Conservation (phyloP, 257 asterid genomes). For the Solanum sejunctum region DNA sequence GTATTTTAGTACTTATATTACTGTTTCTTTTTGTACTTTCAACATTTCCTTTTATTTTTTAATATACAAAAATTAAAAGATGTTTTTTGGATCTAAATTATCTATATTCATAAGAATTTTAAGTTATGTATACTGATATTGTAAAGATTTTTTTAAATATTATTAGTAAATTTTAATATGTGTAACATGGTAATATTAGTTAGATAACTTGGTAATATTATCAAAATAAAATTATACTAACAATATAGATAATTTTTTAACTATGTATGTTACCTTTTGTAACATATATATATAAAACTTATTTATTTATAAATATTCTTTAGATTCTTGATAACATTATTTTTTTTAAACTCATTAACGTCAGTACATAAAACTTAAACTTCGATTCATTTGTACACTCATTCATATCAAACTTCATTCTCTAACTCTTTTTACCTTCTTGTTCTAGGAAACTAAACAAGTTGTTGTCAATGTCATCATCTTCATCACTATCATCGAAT, state of each 20-base stretch:
- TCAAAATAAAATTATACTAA: not conserved
- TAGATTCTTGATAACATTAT: too few relatives aligned
- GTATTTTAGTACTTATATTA: not conserved
- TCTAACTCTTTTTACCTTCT: not conserved
- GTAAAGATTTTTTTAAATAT: not conserved
- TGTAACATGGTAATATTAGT: not conserved
- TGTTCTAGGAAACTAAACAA: not conserved
- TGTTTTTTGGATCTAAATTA: not conserved
- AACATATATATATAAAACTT: too few relatives aligned
- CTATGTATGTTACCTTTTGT: not conserved
- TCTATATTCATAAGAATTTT: not conserved
- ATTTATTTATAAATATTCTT: too few relatives aligned
- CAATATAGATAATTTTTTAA: not conserved
- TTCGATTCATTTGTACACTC: not conserved
- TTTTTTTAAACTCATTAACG: not conserved
- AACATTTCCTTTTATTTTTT: not conserved
- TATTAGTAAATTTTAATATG: not conserved
- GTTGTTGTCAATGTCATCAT: not conserved
- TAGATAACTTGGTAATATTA: not conserved
- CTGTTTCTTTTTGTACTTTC: not conserved
- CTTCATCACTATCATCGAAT: conserved; percentile 10
- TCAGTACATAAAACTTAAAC: not conserved
- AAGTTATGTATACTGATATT: not conserved
- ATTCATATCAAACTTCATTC: not conserved
- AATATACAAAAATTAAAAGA: not conserved